These are phyloP conservation scores for Vitis riparia DNA, from an alignment of 164 flowering plant species.

Conservation along the genomic window DNA sequence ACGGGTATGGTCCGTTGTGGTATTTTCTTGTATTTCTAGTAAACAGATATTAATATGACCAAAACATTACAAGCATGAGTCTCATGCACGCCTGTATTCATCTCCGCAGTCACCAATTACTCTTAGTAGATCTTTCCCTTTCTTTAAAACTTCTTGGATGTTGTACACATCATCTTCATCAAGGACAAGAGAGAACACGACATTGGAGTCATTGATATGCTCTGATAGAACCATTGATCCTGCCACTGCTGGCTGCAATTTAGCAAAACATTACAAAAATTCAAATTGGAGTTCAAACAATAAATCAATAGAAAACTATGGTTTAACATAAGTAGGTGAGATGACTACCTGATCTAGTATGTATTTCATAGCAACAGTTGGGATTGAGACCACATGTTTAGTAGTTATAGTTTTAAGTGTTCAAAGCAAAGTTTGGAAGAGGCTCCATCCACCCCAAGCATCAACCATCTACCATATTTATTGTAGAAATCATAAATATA, in stretches of 20 bases:
- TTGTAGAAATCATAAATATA: background rate
- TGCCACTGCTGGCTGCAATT: constrained; percentile 78
- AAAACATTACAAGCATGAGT: background rate
- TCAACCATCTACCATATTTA: constrained; percentile 76
- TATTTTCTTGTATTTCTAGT: no score
- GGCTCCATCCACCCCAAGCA: constrained; percentile 99
- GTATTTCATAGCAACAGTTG: constrained; percentile 84
- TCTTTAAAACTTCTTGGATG: constrained; percentile 58
- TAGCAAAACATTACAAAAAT: background rate
- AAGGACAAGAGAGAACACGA: constrained; percentile 72
- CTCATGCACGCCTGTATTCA: constrained; percentile 74
- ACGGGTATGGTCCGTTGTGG: no score
- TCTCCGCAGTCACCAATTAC: constrained; percentile 97
- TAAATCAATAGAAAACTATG: background rate
- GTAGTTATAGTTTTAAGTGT: constrained; percentile 69
- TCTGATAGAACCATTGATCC: constrained; percentile 91
- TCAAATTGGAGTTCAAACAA: background rate
- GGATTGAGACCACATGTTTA: constrained; percentile 83
- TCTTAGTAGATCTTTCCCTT: constrained; percentile 72
- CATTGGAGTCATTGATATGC: constrained; percentile 70
- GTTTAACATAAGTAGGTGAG: background rate
- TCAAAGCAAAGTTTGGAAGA: constrained; percentile 77
- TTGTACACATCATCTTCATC: constrained; percentile 75
- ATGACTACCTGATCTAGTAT: constrained; percentile 76
- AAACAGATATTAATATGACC: no score